phyloP scores from a whole-genome alignment of 345 rosid species.

The Brassica juncea region DNA sequence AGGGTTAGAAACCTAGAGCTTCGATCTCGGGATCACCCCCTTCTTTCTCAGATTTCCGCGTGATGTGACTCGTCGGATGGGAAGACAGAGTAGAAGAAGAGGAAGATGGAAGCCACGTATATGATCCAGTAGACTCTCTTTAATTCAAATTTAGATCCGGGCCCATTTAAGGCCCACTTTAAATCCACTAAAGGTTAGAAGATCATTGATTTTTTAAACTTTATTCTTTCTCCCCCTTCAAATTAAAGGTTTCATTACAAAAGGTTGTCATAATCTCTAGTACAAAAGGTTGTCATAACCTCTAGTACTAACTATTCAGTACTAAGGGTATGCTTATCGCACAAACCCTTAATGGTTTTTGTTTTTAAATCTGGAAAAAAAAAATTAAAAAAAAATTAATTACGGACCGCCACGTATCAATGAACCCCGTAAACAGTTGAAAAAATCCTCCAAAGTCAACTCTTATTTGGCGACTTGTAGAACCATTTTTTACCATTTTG shows the following conservation, averaged over 20 bases:
- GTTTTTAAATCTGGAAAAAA: too few species aligned
- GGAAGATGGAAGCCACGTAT: constrained; percentile 36
- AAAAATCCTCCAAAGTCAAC: too few species aligned
- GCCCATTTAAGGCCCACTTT: constrained; percentile 38
- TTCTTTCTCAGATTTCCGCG: constrained; percentile 21
- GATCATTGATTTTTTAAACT: constrained; percentile 4
- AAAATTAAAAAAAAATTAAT: too few species aligned
- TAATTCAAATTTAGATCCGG: constrained; percentile 21
- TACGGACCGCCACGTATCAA: too few species aligned
- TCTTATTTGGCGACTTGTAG: too few species aligned
- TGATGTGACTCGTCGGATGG: constrained; percentile 45
- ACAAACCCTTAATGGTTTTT: too few species aligned
- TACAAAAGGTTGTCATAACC: too few species aligned
- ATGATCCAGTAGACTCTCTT: constrained; percentile 28
- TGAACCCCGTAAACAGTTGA: too few species aligned
- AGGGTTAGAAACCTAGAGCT: background rate
- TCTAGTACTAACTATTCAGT: too few species aligned
- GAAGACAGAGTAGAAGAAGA: constrained; percentile 1
- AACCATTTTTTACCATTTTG: too few species aligned
- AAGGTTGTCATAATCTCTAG: too few species aligned
- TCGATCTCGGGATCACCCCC: constrained; percentile 20
- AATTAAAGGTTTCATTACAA: constrained; percentile 3
- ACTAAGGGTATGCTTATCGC: too few species aligned
- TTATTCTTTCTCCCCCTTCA: background rate
- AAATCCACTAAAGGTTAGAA: constrained; percentile 10